Conservation (phyloP, 2,329 filamentous ascomycete species). For the Arthrobotrys musiformis region DNA sequence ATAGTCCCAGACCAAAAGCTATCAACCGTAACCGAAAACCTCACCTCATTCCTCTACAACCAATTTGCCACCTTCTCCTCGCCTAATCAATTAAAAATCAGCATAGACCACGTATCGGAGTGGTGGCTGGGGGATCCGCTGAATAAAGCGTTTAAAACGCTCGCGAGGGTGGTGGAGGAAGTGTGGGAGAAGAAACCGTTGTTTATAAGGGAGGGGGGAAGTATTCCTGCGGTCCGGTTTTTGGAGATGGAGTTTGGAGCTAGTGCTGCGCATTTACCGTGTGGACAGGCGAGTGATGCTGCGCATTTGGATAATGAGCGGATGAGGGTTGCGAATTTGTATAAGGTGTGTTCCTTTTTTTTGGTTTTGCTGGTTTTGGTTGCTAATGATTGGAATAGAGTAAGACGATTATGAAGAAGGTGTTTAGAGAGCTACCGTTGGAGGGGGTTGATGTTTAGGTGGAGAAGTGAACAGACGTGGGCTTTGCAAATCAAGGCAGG, state of each 20-base stretch:
- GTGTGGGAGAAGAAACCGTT: constrained; percentile 82
- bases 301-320: constrained; percentile 96
- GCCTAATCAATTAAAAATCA: constrained; percentile 81
- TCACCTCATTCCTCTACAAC: constrained; percentile 74
- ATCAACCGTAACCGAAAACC: constrained; percentile 74
- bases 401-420: constrained; percentile 86
- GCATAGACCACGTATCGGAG: constrained; percentile 91
- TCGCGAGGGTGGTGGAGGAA: constrained; percentile 84
- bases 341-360: constrained; percentile 67
- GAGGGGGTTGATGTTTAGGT: constrained; percentile 56
- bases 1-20: constrained; percentile 94
- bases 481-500: too few species aligned
- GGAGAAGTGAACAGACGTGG: too few species aligned
- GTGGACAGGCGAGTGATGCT: constrained; percentile 91
- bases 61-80: constrained; percentile 81
- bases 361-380: not conserved
- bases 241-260: constrained; percentile 93
- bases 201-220: constrained; percentile 95
- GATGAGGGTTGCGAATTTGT: constrained; percentile 84
- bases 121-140: constrained; percentile 94
- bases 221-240: constrained; percentile 92
- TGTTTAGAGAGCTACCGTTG: constrained; percentile 75
- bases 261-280: constrained; percentile 90
- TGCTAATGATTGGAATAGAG: constrained; percentile 66
- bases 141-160: constrained; percentile 88